Evolutionary conservation across 2,329 filamentous ascomycete genomes (phyloP).

Genomic region (Stemphylium beticola): DNA sequence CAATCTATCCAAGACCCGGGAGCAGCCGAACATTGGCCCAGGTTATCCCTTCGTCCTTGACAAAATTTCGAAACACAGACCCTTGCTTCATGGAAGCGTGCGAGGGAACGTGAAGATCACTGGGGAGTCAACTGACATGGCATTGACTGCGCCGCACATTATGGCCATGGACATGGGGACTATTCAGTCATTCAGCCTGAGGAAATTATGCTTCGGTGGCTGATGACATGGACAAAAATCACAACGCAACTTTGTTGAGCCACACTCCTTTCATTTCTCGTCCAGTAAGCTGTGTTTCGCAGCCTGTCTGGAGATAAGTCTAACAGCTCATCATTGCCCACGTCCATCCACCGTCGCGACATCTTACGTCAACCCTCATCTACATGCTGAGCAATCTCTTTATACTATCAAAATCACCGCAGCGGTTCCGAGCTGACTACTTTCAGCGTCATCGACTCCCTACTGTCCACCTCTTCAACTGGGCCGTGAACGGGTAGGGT

Average conservation of each 20-base stretch:
- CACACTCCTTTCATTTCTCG: neutral
- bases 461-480: neutral
- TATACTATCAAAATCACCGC: too few species aligned
- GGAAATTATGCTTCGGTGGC: too few species aligned
- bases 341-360: neutral
- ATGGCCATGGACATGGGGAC: neutral
- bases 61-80: neutral
- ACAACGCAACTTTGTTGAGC: too few species aligned
- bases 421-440: too few species aligned
- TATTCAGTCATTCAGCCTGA: neutral
- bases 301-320: too few species aligned
- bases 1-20: constrained; percentile 10
- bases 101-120: neutral
- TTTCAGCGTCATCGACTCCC: neutral
- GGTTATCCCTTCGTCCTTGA: constrained; percentile 5
- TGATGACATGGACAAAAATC: neutral
- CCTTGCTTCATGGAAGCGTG: constrained; percentile 3
- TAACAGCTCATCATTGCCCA: too few species aligned
- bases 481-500: neutral
- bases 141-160: neutral
- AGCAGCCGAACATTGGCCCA: constrained; percentile 11
- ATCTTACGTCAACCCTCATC: too few species aligned
- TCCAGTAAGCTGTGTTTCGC: too few species aligned
- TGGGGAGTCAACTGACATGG: neutral
- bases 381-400: too few species aligned